Conservation (phyloP, 148 eudicot species). For the Amaranthus hypochondriacus region DNA sequence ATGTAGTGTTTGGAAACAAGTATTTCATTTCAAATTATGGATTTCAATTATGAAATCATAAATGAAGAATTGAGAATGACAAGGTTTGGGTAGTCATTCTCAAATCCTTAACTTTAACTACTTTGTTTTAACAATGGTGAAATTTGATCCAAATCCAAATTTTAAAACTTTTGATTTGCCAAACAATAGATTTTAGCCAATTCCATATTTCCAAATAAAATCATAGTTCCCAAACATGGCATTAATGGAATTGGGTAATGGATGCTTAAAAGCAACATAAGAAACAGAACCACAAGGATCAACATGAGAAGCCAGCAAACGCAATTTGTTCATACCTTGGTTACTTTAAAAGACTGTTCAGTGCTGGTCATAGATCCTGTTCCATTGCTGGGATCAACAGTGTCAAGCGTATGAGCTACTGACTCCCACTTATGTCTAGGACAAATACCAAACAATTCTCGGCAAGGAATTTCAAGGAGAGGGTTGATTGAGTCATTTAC, state of each 20-base stretch:
- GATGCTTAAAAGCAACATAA: neutral
- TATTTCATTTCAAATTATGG: too few relatives aligned
- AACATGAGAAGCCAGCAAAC: constrained; percentile 3
- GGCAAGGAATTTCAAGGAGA: constrained; percentile 53
- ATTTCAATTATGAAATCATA: too few relatives aligned
- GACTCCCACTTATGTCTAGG: constrained; percentile 24
- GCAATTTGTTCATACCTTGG: constrained; percentile 45
- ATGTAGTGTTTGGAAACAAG: too few relatives aligned
- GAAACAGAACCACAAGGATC: constrained; percentile 2
- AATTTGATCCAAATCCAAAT: too few relatives aligned
- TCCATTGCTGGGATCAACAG: constrained; percentile 24
- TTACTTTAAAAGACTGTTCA: constrained; percentile 20
- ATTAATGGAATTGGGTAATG: neutral
- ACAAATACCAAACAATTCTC: constrained; percentile 43
- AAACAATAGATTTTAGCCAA: too few relatives aligned
- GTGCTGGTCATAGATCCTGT: constrained; percentile 24
- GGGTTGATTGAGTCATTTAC: constrained; percentile 55
- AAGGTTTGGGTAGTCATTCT: too few relatives aligned
- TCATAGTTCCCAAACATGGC: too few relatives aligned
- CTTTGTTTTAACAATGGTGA: too few relatives aligned
- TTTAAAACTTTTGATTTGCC: too few relatives aligned
- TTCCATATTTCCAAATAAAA: too few relatives aligned
- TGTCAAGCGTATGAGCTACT: constrained; percentile 20
- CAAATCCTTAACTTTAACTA: too few relatives aligned
- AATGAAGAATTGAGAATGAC: too few relatives aligned